A percentile compares a stretch with the other conserved stretches of the same genome.
These are phyloP conservation scores for Wickerhamiella azymoides DNA, from an alignment of 805 yeast species.

Conservation along the genomic window DNA sequence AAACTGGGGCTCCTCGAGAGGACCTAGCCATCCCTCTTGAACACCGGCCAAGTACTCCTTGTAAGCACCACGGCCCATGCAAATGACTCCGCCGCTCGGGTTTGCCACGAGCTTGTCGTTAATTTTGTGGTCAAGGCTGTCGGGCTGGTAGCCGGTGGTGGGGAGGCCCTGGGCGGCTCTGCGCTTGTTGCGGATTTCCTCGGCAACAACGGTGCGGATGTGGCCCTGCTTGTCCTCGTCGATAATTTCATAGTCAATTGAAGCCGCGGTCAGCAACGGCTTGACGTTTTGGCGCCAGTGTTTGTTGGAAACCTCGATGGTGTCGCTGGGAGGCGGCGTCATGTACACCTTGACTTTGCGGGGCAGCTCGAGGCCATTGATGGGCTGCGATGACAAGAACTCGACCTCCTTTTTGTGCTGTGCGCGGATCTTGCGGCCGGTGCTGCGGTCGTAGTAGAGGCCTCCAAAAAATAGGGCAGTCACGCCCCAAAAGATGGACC, in stretches of 20 bases:
- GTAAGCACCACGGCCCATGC: slow-evolving; percentile 91
- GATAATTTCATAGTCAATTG: slow-evolving; percentile 62
- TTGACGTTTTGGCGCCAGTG: slow-evolving; percentile 69
- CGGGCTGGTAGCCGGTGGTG: slow-evolving; percentile 15
- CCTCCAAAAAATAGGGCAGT: slow-evolving; percentile 59
- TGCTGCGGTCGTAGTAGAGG: slow-evolving; percentile 58
- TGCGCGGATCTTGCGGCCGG: slow-evolving; percentile 52
- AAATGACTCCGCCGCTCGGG: slow-evolving; percentile 66
- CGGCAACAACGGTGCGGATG: slow-evolving; percentile 69
- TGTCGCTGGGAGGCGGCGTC: slow-evolving; percentile 97
- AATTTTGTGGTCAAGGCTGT: slow-evolving; percentile 23
- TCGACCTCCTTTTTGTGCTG: slow-evolving; percentile 52
- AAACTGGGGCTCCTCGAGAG: slow-evolving; percentile 42
- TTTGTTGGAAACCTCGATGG: slow-evolving; percentile 54
- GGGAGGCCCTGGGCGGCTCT: slow-evolving; percentile 23
- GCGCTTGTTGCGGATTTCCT: slow-evolving; percentile 60
- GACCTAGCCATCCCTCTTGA: slow-evolving; percentile 92
- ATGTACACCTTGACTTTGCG: slow-evolving; percentile 69
- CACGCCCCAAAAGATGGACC: slow-evolving; percentile 79
- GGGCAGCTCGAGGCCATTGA: slow-evolving; percentile 39
- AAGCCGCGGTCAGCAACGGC: slow-evolving; percentile 73
- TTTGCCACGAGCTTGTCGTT: slow-evolving; percentile 29
- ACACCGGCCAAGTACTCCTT: slow-evolving; percentile 84
- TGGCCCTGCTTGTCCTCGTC: slow-evolving; percentile 81
- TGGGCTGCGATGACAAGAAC: slow-evolving; percentile 35